Base-by-base conservation (phyloP, 306 rosid species). In the Lotus japonicus region DNA sequence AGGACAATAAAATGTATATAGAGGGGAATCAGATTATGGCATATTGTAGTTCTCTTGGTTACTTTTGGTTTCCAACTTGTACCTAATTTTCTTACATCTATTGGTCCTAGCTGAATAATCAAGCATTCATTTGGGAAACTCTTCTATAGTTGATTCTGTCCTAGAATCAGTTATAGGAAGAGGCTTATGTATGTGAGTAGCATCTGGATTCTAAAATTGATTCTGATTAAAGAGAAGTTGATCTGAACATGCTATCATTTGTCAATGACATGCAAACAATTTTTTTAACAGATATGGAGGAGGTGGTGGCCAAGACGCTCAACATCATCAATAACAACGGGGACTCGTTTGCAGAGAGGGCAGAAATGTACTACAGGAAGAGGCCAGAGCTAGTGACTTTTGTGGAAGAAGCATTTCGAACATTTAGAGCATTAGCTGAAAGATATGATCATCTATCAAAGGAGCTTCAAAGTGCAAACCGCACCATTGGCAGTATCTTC, bases 381-480 rank as follows among this genome's bases (percentile, higher is more conserved):
- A 88, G 97, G 72, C 97, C 97, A 11, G 95, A 88, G 77, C 87
- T 95, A 7, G 52, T 88, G 49, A 58, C 11, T 56, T 92, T 84
- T 54, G 90, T 90, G 2, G 89, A 88, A 81, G 99, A 95, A 52
- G 72, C 90, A 0, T 90, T 82, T 52, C 73, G 90, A 44, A 86
- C 97, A 7, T 95, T 85, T 59, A 81, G 92, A 79, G 82, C 92
- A 61, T 53, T 95, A 52, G 95, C 95, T 21, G 92, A 95, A 82
- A 84, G 84, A 74, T 95, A 84, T 42, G 96, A 95, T 44, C 88
- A 69, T 71, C 70, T 95, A 17, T 95, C 99, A 35, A 84, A 71
- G 71, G 96, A 95, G 70, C 79, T 90, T 8, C 96, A 95, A 81
- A 85, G 88, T 2, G 97, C 97, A 16, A 95, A 95, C 81, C 95